Evolutionary conservation across 169 alveolate species (phyloP).

Genomic region (Hepatocystis sp.): DNA sequence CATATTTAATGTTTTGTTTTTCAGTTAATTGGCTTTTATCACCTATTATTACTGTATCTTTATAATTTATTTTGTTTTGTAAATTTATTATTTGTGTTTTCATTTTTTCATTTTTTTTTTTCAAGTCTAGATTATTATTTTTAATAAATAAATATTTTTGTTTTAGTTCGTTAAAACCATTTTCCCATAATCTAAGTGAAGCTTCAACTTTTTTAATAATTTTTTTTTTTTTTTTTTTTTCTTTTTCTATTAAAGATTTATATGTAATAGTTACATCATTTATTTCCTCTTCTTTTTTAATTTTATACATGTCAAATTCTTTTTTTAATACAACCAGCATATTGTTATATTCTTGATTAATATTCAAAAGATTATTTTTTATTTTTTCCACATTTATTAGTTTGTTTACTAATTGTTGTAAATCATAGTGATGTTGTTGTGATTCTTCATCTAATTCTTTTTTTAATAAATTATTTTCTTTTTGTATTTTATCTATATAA

Average conservation of each 20-base stretch:
- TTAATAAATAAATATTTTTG: too few relatives aligned
- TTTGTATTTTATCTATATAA: constrained; percentile 57
- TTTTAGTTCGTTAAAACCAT: constrained; percentile 13
- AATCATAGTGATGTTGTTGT: constrained; percentile 68
- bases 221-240: constrained; percentile 69
- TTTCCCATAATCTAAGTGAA: constrained; percentile 27
- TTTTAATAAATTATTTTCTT: constrained; percentile 53
- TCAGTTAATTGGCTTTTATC: too few relatives aligned
- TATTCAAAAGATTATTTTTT: constrained; percentile 1
- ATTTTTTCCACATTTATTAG: constrained; percentile 20
- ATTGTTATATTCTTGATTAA: constrained; percentile 38
- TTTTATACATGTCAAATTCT: constrained; percentile 28
- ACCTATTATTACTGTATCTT: too few relatives aligned
- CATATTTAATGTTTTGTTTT: too few relatives aligned
- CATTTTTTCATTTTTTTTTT: too few relatives aligned
- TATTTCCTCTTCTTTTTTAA: constrained; percentile 17
- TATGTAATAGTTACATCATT: neutral
- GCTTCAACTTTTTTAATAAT: constrained; percentile 20
- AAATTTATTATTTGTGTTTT: too few relatives aligned
- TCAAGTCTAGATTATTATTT: too few relatives aligned
- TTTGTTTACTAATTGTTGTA: constrained; percentile 59
- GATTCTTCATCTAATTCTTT: constrained; percentile 75
- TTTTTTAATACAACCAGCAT: neutral
- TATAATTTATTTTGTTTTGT: too few relatives aligned
- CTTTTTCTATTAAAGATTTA: constrained; percentile 30